Conservation (phyloP, 2,329 filamentous ascomycete genomes). For the Aspergillus awamori region DNA sequence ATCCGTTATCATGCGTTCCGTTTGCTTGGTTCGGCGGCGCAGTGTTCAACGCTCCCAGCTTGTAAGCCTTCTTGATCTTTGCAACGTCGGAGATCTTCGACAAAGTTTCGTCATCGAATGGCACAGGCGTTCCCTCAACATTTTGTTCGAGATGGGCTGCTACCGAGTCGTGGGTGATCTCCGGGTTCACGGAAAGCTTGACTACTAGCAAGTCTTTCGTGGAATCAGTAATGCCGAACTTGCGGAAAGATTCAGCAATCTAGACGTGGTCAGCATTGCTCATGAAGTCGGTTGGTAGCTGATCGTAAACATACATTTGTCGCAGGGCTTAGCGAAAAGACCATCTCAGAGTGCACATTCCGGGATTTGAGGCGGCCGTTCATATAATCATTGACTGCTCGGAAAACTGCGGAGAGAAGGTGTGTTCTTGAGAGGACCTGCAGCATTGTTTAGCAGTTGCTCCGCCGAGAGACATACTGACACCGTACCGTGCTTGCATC, state of each 20-base stretch:
- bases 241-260: slow-evolving; percentile 90
- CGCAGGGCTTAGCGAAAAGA: slow-evolving; percentile 76
- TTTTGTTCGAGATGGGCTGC: slow-evolving; percentile 63
- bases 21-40: slow-evolving; percentile 27
- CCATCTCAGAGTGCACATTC: slow-evolving; percentile 87
- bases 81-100: slow-evolving; percentile 62
- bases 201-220: slow-evolving; percentile 76
- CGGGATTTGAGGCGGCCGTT: slow-evolving; percentile 70
- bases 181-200: slow-evolving; percentile 67
- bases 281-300: slow-evolving; percentile 10
- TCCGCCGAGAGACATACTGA: background rate
- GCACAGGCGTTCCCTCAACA: slow-evolving; percentile 63
- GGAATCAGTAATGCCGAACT: slow-evolving; percentile 75
- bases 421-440: slow-evolving; percentile 74
- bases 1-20: slow-evolving; percentile 26
- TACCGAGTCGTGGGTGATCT: slow-evolving; percentile 52
- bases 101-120: slow-evolving; percentile 68
- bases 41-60: slow-evolving; percentile 66
- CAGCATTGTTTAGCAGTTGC: slow-evolving; percentile 5
- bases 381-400: slow-evolving; percentile 69
- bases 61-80: slow-evolving; percentile 83
- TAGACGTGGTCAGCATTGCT: slow-evolving; percentile 42
- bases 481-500: slow-evolving; percentile 74
- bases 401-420: slow-evolving; percentile 73
- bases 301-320: slow-evolving; percentile 68